Evolutionary conservation across 345 rosid species (phyloP).

Genomic region (Theobroma cacao): DNA sequence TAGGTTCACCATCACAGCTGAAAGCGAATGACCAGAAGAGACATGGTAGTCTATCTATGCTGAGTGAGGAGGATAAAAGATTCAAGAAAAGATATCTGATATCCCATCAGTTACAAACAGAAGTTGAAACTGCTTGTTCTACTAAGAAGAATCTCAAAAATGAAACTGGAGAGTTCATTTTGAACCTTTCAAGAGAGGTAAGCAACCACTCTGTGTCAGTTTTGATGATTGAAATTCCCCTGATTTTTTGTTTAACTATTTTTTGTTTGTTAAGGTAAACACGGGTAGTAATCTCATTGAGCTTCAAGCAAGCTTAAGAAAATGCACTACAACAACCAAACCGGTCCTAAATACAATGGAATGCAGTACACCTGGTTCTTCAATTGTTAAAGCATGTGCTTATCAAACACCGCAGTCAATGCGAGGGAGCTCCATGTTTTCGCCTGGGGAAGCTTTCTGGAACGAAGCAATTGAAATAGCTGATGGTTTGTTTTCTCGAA

Average conservation of each 20-base stretch:
- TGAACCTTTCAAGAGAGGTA: conserved; percentile 44
- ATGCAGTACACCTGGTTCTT: conserved; percentile 67
- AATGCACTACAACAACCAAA: conserved; percentile 47
- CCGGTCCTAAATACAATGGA: conserved; percentile 33
- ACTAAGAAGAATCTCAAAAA: conserved; percentile 42
- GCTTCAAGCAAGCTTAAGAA: conserved; percentile 56
- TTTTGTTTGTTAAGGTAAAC: conserved; percentile 30
- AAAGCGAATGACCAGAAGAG: conserved; percentile 51
- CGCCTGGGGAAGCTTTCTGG: conserved; percentile 99
- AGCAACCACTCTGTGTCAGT: conserved; percentile 11
- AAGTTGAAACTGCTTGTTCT: conserved; percentile 25
- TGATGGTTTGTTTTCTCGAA: conserved; percentile 64
- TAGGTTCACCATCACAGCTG: conserved; percentile 40
- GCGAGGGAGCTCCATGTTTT: conserved; percentile 82
- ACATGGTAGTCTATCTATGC: conserved; percentile 39
- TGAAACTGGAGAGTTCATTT: conserved; percentile 30
- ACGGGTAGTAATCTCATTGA: conserved; percentile 22
- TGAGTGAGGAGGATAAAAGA: conserved; percentile 35
- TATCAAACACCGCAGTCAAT: conserved; percentile 64
- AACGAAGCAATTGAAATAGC: conserved; percentile 91
- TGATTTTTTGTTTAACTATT: conserved; percentile 6
- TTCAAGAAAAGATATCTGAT: conserved; percentile 51
- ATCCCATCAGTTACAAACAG: conserved; percentile 26
- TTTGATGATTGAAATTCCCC: conserved; percentile 6
- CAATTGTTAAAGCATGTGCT: conserved; percentile 35